These are phyloP conservation scores for Rhypophila decipiens DNA, from an alignment of 495 filamentous ascomycete genomes.

Conservation along the genomic window DNA sequence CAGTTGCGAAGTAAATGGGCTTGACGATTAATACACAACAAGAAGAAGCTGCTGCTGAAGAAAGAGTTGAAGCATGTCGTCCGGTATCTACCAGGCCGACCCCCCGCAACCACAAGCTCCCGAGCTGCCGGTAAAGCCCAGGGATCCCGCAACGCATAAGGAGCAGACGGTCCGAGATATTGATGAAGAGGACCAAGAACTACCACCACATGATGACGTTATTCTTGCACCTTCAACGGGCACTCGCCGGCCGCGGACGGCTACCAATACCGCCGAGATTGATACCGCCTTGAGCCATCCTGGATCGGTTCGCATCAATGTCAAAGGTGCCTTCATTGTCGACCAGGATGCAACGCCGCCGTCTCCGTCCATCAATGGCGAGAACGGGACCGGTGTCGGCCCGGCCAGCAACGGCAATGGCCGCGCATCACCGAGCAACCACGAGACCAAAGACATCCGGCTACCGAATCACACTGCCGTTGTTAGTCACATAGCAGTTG, in stretches of 20 bases:
- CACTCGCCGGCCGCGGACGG: slow-evolving; percentile 24
- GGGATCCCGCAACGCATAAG: background rate
- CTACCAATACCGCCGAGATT: slow-evolving; percentile 48
- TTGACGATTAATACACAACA: background rate
- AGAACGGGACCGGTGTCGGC: background rate
- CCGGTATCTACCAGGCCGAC: slow-evolving; percentile 24
- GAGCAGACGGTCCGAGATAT: background rate
- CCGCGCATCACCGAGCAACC: slow-evolving; percentile 44
- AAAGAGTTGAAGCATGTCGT: slow-evolving; percentile 16
- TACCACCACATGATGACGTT: background rate
- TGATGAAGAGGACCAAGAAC: background rate
- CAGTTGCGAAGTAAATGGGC: background rate
- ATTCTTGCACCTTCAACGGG: background rate
- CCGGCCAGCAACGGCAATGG: slow-evolving; percentile 45
- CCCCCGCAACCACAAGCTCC: slow-evolving; percentile 9
- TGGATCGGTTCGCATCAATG: slow-evolving; percentile 86
- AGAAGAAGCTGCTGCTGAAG: background rate
- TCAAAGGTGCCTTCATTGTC: slow-evolving; percentile 91
- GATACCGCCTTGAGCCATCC: slow-evolving; percentile 77
- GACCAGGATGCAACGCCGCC: slow-evolving; percentile 59
- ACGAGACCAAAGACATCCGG: slow-evolving; percentile 88
- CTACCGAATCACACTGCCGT: slow-evolving; percentile 87
- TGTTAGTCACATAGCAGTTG: slow-evolving; percentile 92
- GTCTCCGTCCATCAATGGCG: slow-evolving; percentile 15
- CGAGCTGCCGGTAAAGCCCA: background rate